Percentiles rank a stretch among this genome's conserved stretches.
Evolutionary conservation across 2,329 filamentous ascomycete genomes (phyloP).

Genomic region (Penicillium aurantiogriseum): DNA sequence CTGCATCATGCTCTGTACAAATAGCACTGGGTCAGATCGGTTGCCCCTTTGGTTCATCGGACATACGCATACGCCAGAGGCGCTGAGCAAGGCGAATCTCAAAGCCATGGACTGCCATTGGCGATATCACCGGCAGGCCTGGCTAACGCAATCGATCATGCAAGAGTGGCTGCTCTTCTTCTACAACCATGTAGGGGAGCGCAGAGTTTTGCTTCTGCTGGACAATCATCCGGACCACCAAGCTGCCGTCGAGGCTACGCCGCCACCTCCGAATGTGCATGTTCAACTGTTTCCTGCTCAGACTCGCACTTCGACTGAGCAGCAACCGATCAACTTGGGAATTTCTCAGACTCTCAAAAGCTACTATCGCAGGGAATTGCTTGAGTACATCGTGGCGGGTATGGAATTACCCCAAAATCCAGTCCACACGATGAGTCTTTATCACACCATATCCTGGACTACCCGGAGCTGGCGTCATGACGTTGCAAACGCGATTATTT

Average conservation of each 20-base stretch:
- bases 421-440: constrained; percentile 8
- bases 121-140: constrained; percentile 26
- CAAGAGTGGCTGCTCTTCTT: constrained; percentile 18
- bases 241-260: constrained; percentile 6
- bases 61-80: constrained; percentile 19
- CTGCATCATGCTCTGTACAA: constrained; percentile 16
- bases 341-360: constrained; percentile 12
- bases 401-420: background rate
- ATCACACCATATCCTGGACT: constrained; percentile 7
- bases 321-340: constrained; percentile 15
- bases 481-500: constrained; percentile 2
- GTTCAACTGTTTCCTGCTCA: constrained; percentile 14
- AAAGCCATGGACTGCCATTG: constrained; percentile 25
- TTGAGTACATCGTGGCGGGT: background rate
- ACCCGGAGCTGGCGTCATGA: constrained; percentile 13
- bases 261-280: constrained; percentile 15
- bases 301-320: background rate
- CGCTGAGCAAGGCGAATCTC: constrained; percentile 24
- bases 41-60: constrained; percentile 25
- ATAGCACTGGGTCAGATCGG: constrained; percentile 27
- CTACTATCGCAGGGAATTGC: constrained; percentile 12
- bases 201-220: constrained; percentile 18
- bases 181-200: constrained; percentile 6
- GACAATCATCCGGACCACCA: constrained; percentile 18
- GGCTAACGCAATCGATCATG: constrained; percentile 20